Conservation (phyloP, 2,329 filamentous ascomycete species). For the Paecilomyces formosus region DNA sequence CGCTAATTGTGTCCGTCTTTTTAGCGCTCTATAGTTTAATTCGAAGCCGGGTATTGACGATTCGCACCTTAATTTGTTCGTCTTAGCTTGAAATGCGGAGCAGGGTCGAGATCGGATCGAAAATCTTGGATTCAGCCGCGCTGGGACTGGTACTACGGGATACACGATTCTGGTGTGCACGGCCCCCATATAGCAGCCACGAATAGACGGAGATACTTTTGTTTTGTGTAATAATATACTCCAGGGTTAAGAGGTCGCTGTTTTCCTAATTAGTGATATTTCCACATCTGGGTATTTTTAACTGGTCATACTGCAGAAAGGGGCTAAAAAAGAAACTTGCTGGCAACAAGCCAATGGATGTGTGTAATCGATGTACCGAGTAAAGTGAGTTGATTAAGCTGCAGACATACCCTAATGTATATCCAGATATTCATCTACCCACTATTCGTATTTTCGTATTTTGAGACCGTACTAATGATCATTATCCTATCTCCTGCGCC, state of each 20-base stretch:
- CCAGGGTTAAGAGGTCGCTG: neutral
- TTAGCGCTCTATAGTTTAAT: neutral
- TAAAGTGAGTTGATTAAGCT: neutral
- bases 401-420: neutral
- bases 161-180: neutral
- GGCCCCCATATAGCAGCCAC: neutral
- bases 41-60: neutral
- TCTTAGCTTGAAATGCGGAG: neutral
- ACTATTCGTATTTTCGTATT: no score
- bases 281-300: no score
- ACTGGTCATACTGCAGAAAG: no score
- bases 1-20: neutral
- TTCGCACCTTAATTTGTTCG: neutral
- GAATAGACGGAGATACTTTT: neutral
- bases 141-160: neutral
- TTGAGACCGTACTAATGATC: neutral
- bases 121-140: neutral
- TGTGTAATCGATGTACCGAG: no score
- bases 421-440: neutral
- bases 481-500: neutral
- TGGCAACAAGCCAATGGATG: no score
- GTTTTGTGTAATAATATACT: no score
- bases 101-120: neutral
- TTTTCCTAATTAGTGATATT: neutral
- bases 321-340: no score